Evolutionary conservation across 2,329 filamentous ascomycete genomes (phyloP), one percentile per base, ranked within the genome.

Genomic region (Gnomoniopsis sp.): DNA sequence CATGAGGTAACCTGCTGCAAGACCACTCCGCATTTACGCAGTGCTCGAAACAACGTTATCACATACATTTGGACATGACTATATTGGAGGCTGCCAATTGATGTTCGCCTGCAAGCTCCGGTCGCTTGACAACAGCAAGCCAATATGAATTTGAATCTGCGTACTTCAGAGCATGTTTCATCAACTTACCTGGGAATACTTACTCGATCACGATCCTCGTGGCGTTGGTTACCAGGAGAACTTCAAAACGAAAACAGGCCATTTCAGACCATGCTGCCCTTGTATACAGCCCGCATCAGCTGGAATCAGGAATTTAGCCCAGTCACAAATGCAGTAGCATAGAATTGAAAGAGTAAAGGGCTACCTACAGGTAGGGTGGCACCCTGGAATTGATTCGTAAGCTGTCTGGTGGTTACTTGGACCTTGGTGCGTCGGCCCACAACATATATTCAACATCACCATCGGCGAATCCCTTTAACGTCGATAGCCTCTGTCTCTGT

Each of bases 401-500:
- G 33, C 30, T 23, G 47, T 21, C 41, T 21, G 38, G 8, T 47
- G 48, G 30, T 26, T 38, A 22, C 36, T 30, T 44, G 36, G 43
- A 23, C 30, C 49, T 17, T 41, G 30, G 33, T 30, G 23, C 53
- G 26, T 14, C 17, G 6, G n/a, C 50, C 43, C 23, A n/a, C 30
- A 33, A 21, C 43, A 34, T 17, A 49, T 41, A 19, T 15, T n/a
- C 34, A 22, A 36, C 34, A n/a, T n/a, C 11, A 19, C 19, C 30
- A n/a, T 19, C n/a, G 17, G n/a, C 4, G 26, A 14, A 12, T 33
- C 11, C 10, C 23, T 14, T 59, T 34, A 62, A 15, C 60, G 60
- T 49, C 57, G 60, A 17, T 47, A 19, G 30, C 53, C 57, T 46
- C 57, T 62, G 38, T 59, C 59, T 30, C 26, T 30, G 26, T 8